Conservation (phyloP, 768 basidiomycete species). For the Tylopilus cervinicoccineus region DNA sequence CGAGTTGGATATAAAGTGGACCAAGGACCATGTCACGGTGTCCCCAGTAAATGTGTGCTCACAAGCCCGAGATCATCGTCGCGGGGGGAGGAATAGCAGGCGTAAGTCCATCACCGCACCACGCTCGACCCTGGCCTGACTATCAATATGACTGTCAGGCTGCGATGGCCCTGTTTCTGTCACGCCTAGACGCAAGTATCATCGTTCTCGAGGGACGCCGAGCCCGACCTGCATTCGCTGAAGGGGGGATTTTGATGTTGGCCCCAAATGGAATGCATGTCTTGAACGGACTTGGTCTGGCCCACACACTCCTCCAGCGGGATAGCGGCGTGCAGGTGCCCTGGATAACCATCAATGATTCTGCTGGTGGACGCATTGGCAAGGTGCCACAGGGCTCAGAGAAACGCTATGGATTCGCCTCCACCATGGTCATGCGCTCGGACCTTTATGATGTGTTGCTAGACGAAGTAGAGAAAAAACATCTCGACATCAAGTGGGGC, state of each 20-base stretch:
- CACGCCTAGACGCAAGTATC: conserved; percentile 15
- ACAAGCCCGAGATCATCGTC: conserved; percentile 22
- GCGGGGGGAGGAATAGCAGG: conserved; percentile 28
- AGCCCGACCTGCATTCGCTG: conserved; percentile 12
- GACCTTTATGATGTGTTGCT: conserved; percentile 31
- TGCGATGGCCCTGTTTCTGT: conserved; percentile 24
- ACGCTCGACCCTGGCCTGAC: neutral
- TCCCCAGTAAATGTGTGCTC: conserved; percentile 11
- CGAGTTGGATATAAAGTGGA: conserved; percentile 6
- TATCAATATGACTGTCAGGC: conserved; percentile 7
- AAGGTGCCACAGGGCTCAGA: conserved; percentile 24
- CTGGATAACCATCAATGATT: conserved; percentile 20
- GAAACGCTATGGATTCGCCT: conserved; percentile 26
- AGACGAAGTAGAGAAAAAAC: conserved; percentile 22
- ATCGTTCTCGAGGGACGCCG: conserved; percentile 23
- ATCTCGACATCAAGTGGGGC: conserved; percentile 20
- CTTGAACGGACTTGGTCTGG: conserved; percentile 25
- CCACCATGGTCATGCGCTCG: conserved; percentile 25
- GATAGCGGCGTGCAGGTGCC: conserved; percentile 18
- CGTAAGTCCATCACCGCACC: conserved; percentile 10
- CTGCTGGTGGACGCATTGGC: conserved; percentile 19
- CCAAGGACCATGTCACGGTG: neutral
- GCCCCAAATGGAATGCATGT: conserved; percentile 29
- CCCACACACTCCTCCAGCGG: conserved; percentile 19
- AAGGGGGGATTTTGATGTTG: conserved; percentile 28